Conservation (phyloP, 176 grass and related monocot species). For the Triticum monococcum region DNA sequence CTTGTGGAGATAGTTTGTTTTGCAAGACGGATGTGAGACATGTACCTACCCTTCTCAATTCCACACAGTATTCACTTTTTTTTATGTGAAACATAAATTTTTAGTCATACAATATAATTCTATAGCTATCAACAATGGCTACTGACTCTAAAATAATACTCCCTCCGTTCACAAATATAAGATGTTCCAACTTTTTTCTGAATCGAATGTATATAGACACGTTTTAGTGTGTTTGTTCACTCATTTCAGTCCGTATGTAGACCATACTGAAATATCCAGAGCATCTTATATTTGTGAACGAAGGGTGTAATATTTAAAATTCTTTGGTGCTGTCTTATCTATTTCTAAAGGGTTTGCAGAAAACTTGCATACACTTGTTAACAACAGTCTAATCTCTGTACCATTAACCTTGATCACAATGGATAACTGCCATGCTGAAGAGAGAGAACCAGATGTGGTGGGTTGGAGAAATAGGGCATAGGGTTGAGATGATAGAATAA, state of each 20-base stretch:
- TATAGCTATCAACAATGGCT: neutral
- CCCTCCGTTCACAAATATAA: no score
- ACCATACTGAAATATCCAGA: no score
- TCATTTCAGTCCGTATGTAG: no score
- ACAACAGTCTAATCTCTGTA: neutral
- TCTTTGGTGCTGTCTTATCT: neutral
- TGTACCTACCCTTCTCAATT: slow-evolving; percentile 1
- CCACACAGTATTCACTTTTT: neutral
- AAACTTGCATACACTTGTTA: neutral
- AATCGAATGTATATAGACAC: no score
- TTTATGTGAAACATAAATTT: neutral
- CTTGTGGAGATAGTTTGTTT: slow-evolving; percentile 4
- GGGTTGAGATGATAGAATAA: neutral
- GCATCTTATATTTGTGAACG: no score
- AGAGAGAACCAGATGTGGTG: neutral
- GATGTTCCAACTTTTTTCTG: no score
- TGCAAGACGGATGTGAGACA: neutral
- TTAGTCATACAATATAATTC: slow-evolving; percentile 4
- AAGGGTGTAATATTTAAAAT: neutral
- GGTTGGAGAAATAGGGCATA: neutral
- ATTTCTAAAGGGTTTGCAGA: neutral
- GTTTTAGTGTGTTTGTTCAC: no score
- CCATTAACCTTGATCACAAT: neutral
- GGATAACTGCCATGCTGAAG: neutral
- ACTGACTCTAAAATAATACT: neutral